A percentile compares a stretch with the other conserved stretches of the same genome.
These are phyloP conservation scores for Vigna trinervia DNA, from an alignment of 306 rosid genomes.

Conservation along the genomic window DNA sequence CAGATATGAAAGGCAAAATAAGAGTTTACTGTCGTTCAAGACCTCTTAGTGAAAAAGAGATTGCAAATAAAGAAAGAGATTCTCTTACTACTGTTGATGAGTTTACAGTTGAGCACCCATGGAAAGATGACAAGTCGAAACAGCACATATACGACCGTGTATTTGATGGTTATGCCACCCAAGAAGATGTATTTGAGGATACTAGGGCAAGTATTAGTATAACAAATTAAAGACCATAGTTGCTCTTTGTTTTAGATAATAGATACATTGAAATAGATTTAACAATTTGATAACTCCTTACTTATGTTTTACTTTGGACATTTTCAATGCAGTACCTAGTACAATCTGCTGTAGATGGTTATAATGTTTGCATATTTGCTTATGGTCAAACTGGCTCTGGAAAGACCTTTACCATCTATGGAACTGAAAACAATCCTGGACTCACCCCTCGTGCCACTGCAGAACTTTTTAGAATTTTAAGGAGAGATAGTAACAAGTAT, in stretches of 20 bases:
- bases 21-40: slow-evolving; percentile 89
- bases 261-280: background rate
- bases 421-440: slow-evolving; percentile 79
- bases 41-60: slow-evolving; percentile 83
- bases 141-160: slow-evolving; percentile 88
- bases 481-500: slow-evolving; percentile 71
- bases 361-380: slow-evolving; percentile 92
- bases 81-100: slow-evolving; percentile 65
- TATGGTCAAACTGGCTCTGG: slow-evolving; percentile 98
- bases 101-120: slow-evolving; percentile 88
- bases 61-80: slow-evolving; percentile 59
- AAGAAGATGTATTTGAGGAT: slow-evolving; percentile 89
- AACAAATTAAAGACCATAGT: slow-evolving; percentile 15
- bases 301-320: slow-evolving; percentile 18
- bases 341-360: slow-evolving; percentile 92
- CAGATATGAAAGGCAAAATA: slow-evolving; percentile 99
- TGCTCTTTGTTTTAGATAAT: slow-evolving; percentile 3
- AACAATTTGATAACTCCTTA: slow-evolving; percentile 2
- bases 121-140: slow-evolving; percentile 85
- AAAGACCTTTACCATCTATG: slow-evolving; percentile 89
- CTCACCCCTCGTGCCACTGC: slow-evolving; percentile 82
- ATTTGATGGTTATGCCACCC: slow-evolving; percentile 74
- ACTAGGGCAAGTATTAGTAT: slow-evolving; percentile 75
- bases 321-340: slow-evolving; percentile 78
- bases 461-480: slow-evolving; percentile 78